phyloP scores from a whole-genome alignment of 2,329 filamentous ascomycete species.

The Xylaria sp. region DNA sequence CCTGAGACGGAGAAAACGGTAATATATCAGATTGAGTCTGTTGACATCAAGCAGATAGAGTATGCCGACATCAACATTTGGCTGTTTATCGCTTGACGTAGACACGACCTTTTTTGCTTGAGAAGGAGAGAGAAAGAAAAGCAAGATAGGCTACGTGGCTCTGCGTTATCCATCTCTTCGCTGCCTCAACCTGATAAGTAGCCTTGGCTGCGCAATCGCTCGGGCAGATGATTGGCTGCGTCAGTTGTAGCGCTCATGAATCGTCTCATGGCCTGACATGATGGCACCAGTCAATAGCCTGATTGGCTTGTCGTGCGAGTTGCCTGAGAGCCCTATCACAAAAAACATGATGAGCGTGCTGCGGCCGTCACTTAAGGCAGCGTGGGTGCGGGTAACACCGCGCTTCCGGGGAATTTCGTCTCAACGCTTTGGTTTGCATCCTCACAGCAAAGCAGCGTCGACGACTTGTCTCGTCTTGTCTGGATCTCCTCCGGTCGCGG shows the following conservation, averaged over 20 bases:
- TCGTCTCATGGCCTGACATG: conserved; percentile 30
- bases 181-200: conserved; percentile 30
- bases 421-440: background rate
- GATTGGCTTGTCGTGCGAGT: background rate
- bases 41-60: background rate
- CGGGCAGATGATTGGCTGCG: conserved; percentile 25
- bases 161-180: conserved; percentile 16
- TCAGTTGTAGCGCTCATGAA: conserved; percentile 28
- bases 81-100: background rate
- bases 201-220: conserved; percentile 29
- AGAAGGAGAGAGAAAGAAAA: background rate
- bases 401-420: background rate
- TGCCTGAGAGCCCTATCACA: background rate
- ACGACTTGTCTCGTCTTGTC: background rate
- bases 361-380: background rate
- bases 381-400: background rate
- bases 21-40: background rate
- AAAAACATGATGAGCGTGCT: background rate
- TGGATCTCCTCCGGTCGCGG: background rate
- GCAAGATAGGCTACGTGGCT: background rate
- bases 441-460: background rate
- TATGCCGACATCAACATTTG: background rate
- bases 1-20: background rate
- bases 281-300: conserved; percentile 21
- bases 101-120: background rate